Conservation (phyloP, 2,329 filamentous ascomycete genomes). For the Trichoderma asperellum region DNA sequence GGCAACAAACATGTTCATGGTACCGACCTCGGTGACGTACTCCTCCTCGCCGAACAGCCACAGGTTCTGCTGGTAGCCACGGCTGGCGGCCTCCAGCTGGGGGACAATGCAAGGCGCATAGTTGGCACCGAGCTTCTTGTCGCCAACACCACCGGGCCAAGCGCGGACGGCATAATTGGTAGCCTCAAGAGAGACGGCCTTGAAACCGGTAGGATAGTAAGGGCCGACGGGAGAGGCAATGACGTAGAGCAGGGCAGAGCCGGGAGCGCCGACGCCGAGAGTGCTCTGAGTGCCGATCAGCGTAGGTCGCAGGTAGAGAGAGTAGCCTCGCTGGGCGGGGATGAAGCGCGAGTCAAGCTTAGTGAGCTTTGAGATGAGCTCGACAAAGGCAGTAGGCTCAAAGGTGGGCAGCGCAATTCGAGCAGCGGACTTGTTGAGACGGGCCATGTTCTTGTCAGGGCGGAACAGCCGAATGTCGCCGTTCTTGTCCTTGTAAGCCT, state of each 20-base stretch:
- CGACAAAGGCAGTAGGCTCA: constrained; percentile 71
- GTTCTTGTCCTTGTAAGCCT: constrained; percentile 89
- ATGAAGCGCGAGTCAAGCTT: constrained; percentile 88
- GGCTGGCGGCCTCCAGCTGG: constrained; percentile 85
- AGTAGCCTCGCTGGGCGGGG: constrained; percentile 83
- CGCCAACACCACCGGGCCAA: constrained; percentile 96
- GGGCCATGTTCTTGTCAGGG: constrained; percentile 93
- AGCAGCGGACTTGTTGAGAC: constrained; percentile 86
- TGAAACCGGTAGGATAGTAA: constrained; percentile 98
- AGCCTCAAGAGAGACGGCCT: constrained; percentile 91
- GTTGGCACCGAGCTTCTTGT: constrained; percentile 98
- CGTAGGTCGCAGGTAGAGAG: constrained; percentile 91
- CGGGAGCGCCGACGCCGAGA: constrained; percentile 88
- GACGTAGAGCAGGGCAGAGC: constrained; percentile 87
- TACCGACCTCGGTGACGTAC: constrained; percentile 95
- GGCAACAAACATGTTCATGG: constrained; percentile 96
- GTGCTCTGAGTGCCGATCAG: constrained; percentile 97
- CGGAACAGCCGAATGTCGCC: constrained; percentile 86
- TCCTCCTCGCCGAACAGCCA: constrained; percentile 97
- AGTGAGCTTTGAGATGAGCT: constrained; percentile 79
- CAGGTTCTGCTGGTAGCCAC: constrained; percentile 96
- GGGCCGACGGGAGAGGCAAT: constrained; percentile 96
- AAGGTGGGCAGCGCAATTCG: constrained; percentile 94
- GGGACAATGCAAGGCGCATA: constrained; percentile 99
- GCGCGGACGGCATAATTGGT: constrained; percentile 96